phyloP scores from a whole-genome alignment of 352 stramenopile species.

The Globisporangium sylvaticum region DNA sequence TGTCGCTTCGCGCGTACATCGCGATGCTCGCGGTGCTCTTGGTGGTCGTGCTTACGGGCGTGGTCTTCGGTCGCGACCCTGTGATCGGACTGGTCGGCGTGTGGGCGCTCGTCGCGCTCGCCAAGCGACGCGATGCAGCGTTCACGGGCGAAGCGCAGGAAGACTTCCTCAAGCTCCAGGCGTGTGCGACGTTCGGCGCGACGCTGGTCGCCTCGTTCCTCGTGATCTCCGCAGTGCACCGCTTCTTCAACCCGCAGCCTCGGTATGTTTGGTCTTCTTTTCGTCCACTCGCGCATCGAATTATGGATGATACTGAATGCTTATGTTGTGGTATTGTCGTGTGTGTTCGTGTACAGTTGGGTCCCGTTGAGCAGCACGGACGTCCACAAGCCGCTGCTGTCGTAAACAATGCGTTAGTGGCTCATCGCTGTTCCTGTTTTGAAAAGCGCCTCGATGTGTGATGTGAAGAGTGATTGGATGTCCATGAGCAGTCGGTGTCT shows the following conservation, averaged over 20 bases:
- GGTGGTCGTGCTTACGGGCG: slow-evolving; percentile 30
- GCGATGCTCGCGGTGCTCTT: slow-evolving; percentile 39
- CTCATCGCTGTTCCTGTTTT: background rate
- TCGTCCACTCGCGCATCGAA: background rate
- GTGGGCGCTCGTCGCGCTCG: slow-evolving; percentile 53
- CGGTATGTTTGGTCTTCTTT: background rate
- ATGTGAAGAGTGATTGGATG: no score
- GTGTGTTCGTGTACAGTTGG: background rate
- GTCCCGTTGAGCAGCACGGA: background rate
- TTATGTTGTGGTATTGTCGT: background rate
- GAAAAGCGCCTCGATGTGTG: no score
- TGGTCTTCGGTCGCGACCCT: slow-evolving; percentile 44
- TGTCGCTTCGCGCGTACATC: slow-evolving; percentile 43
- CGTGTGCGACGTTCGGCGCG: slow-evolving; percentile 27
- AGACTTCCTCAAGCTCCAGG: slow-evolving; percentile 38
- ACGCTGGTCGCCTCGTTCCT: slow-evolving; percentile 24
- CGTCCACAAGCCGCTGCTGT: slow-evolving; percentile 9
- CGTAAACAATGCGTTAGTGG: background rate
- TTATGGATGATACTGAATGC: background rate
- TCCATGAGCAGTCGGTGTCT: no score
- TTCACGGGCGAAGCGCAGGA: slow-evolving; percentile 20
- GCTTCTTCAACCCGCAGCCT: slow-evolving; percentile 14
- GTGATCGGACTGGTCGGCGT: slow-evolving; percentile 46
- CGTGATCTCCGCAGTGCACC: slow-evolving; percentile 25
- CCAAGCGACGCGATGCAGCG: slow-evolving; percentile 26